Evolutionary conservation across 108 stramenopile species (phyloP), one percentile per base, ranked within the genome.

Genomic region (Discostella pseudostelligera): DNA sequence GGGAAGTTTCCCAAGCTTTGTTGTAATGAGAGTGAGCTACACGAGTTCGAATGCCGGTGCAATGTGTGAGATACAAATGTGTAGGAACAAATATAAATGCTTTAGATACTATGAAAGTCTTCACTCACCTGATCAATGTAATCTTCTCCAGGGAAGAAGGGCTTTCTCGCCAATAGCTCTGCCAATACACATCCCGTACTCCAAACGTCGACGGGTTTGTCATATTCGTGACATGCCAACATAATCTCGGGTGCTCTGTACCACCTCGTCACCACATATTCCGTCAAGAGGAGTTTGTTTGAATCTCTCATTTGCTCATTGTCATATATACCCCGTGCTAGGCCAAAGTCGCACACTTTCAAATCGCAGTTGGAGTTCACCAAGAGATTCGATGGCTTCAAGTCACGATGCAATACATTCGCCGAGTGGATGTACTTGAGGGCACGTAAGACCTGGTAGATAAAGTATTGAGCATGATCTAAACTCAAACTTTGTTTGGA

Each of bases 241-340:
- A 99, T 99, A 63, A 99, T 98, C 81, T 99, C 99, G 43, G 98
- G 99, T 8, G 99, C 97, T 21, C 99, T 87, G 53, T 99, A 99
- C 99, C 99, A 99, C 43, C 99, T 77, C 0, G 97, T 98, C 14
- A 97, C 95, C 20, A 99, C 96, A 70, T 96, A 96, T 59, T 96
- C 96, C 13, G 93, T 96, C 73, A 93, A 59, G 19, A 93, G 79
- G 87, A 88, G 70, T 57, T 92, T 72, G 53, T 84, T 88, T 13
- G 67, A 62, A 6, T 69, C 78, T 56, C 59, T 73, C 37, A 74
- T 72, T 22, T 78, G 65, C 26, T 65, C 80, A 46, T 78, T 69
- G 59, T 78, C 78, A 10, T 70, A 68, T 39, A 98, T 75, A 36
- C 97, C 97, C 35, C 97, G 85, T 22, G 97, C 97, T 32, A 99